Conservation (phyloP, 257 asterid species). For the Lycium barbarum region DNA sequence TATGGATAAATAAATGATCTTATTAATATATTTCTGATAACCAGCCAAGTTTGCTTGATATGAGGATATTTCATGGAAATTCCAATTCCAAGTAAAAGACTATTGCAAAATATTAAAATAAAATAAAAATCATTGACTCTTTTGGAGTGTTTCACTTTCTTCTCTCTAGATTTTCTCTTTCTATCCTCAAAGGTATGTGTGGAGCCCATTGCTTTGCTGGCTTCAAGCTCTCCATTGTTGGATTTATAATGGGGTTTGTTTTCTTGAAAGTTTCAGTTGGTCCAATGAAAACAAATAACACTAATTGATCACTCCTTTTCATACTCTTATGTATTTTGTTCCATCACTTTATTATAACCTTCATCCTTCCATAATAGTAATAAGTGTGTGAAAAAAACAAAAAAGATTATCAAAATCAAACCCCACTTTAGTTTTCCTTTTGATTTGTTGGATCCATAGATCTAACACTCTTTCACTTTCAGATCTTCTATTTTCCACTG, state of each 20-base stretch:
- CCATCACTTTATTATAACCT: slow-evolving; percentile 41
- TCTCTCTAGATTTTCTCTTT: slow-evolving; percentile 23
- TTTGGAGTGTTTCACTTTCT: slow-evolving; percentile 16
- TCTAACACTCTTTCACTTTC: slow-evolving; percentile 61
- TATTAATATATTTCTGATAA: slow-evolving; percentile 14
- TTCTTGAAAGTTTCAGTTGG: slow-evolving; percentile 51
- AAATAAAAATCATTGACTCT: background rate
- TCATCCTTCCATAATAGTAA: slow-evolving; percentile 33
- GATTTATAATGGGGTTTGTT: slow-evolving; percentile 79
- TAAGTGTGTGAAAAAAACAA: slow-evolving; percentile 28
- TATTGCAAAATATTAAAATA: background rate
- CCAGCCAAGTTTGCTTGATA: slow-evolving; percentile 25
- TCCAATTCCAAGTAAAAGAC: background rate
- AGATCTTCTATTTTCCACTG: slow-evolving; percentile 51
- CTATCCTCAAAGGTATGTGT: slow-evolving; percentile 12
- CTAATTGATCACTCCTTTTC: slow-evolving; percentile 29
- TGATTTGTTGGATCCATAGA: slow-evolving; percentile 69
- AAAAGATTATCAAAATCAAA: slow-evolving; percentile 2
- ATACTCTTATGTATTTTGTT: slow-evolving; percentile 10
- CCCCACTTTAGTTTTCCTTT: background rate
- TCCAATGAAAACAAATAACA: slow-evolving; percentile 45
- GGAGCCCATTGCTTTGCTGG: slow-evolving; percentile 86
- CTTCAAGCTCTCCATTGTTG: slow-evolving; percentile 72
- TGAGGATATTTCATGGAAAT: slow-evolving; percentile 28
- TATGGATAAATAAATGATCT: slow-evolving; percentile 12